Evolutionary conservation across 2,329 filamentous ascomycete species (phyloP), one percentile per base, ranked within the genome.

Genomic region (Sclerotiophoma versabilis): DNA sequence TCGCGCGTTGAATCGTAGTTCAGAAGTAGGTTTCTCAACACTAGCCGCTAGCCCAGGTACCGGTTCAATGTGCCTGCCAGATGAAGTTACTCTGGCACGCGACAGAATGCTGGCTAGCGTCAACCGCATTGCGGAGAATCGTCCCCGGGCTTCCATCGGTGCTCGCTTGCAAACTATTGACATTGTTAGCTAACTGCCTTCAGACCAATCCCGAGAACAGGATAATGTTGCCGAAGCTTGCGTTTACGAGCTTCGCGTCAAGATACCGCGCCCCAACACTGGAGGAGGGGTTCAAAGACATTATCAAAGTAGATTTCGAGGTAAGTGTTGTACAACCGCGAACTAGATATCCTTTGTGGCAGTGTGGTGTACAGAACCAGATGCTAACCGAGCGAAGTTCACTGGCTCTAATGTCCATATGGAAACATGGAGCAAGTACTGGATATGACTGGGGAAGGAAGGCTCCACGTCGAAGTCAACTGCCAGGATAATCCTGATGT

Each of bases 141-240:
- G 26, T 49, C 41, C 49, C 45, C 23, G 44, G 30, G 34, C 23
- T 43, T 53, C 46, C n/a, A 52, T 47, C 41, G 36, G 33, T 39
- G 23, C 27, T 27, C 47, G 46, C 36, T 48, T 29, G 26, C 38
- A 45, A 48, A 58, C 46, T 46, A 37, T 49, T 54, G 50, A 29
- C 45, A 42, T 27, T 32, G 51, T 49, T 45, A 27, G 59, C 59
- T 70, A 45, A 69, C 58, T 58, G 47, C 51, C 26, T 49, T 48
- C 45, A 88, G 80, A 81, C 92, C 77, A 98, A 98, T 69, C 93
- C 93, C 1, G 93, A 98, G 74, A 84, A 85, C 20, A 84, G 95
- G 58, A 78, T 82, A 0, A 81, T 85, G 1, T 81, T 99, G 5
- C 93, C 93, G 0, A 85, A 84, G 37, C 80, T 95, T 59, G 93